phyloP scores from a whole-genome alignment of 257 asterid species.

The Solanum chaucha region DNA sequence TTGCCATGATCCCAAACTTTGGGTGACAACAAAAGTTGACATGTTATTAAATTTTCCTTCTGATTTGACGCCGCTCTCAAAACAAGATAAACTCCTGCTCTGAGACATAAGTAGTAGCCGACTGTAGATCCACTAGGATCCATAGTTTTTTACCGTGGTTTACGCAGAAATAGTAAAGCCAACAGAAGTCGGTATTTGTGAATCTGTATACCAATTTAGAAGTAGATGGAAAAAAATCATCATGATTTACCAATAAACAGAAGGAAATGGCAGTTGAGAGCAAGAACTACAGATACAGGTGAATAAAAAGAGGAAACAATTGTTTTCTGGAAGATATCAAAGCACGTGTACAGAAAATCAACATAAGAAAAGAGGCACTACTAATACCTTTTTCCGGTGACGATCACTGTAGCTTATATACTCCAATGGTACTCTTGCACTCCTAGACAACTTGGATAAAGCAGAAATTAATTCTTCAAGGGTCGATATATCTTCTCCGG shows the following conservation, averaged over 20 bases:
- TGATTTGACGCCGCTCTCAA: background rate
- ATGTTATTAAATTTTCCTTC: background rate
- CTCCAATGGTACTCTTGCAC: slow-evolving; percentile 95
- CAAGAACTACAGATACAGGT: background rate
- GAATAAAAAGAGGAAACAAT: background rate
- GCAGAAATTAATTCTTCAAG: slow-evolving; percentile 73
- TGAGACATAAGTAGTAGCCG: background rate
- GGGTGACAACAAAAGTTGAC: background rate
- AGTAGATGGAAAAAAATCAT: background rate
- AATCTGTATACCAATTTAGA: background rate
- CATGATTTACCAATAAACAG: background rate
- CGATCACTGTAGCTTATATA: slow-evolving; percentile 79
- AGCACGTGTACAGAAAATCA: background rate
- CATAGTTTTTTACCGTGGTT: background rate
- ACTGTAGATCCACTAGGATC: background rate
- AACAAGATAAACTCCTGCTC: background rate
- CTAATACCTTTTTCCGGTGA: slow-evolving; percentile 80
- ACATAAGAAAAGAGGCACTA: slow-evolving; percentile 2
- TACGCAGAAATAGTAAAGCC: background rate
- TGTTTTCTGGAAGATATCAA: background rate
- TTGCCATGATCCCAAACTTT: background rate
- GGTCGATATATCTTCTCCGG: slow-evolving; percentile 77
- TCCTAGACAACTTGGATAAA: slow-evolving; percentile 78
- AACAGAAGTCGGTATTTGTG: background rate
- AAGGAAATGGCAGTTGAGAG: background rate